Evolutionary conservation across 345 rosid genomes (phyloP), one percentile per base, ranked within the genome.

Genomic region (Lagerstroemia speciosa): DNA sequence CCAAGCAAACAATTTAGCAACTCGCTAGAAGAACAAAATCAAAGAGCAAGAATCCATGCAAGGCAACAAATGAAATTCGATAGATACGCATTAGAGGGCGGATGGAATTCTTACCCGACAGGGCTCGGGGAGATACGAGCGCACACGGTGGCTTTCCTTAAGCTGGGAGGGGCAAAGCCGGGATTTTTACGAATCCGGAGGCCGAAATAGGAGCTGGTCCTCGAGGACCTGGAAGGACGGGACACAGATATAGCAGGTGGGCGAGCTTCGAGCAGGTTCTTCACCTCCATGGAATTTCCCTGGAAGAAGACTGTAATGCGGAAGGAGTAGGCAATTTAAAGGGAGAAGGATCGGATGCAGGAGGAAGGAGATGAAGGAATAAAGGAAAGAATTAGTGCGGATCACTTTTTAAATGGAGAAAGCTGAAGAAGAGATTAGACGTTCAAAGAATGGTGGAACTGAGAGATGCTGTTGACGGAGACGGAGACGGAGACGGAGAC

Each of bases 111-210:
- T 4, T 82, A 89, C 95, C 88, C 91, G 65, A 72, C 58, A 41
- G 46, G 79, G 64, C 80, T 71, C 43, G 80, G 71, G 19, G 83
- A 74, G 30, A 85, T 87, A 9, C 77, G 76, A 63, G 78, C 71
- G 33, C 87, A 64, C 55, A 40, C 53, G 67, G 40, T 31, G 72
- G 66, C 53, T 62, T 41, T 69, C 64, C 72, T 62, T 9, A 55
- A 41, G 65, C 64, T 45, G 37, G 31, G 30, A 30, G 40, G 67
- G 29, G 50, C 20, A 65, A 65, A 65, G 48, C 20, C 52, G 50
- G 48, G 48, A 65, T 40, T 38, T 65, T 65, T 68, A 16, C 68
- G 58, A 41, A 66, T 5, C 0, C 65, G 75, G 58, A 69, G 67
- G 71, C 65, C 45, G 30, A 77, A 78, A 65, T 40, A 37, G 69